phyloP scores from a whole-genome alignment of 257 asterid genomes.

The Solanum ahanhuiri region DNA sequence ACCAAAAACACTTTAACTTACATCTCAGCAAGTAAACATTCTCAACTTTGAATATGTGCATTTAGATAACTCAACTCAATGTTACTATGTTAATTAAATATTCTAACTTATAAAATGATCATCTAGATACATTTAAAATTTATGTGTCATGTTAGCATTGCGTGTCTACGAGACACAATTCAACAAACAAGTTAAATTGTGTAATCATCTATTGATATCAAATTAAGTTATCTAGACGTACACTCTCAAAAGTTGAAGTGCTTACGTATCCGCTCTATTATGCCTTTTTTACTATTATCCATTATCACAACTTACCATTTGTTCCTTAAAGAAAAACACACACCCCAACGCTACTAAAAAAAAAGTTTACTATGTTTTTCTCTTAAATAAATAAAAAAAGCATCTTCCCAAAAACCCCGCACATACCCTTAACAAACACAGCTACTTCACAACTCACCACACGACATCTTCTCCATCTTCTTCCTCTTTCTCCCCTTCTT shows the following conservation, averaged over 20 bases:
- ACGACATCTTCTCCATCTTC: conserved; percentile 9
- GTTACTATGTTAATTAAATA: too few relatives aligned
- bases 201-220: fast-evolving
- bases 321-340: neutral
- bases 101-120: too few relatives aligned
- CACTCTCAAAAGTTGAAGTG: neutral
- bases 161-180: fast-evolving
- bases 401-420: neutral
- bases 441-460: conserved; percentile 5
- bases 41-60: too few relatives aligned
- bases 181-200: neutral
- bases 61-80: neutral
- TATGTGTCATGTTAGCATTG: fast-evolving
- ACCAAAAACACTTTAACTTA: neutral
- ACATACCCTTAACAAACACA: neutral
- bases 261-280: neutral
- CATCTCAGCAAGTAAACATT: neutral
- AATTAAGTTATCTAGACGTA: neutral
- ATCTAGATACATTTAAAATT: too few relatives aligned
- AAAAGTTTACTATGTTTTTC: neutral
- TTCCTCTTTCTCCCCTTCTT: neutral
- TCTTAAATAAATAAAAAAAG: neutral
- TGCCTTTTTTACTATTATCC: neutral
- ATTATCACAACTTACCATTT: neutral
- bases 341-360: neutral